Percentiles rank a stretch among this genome's conserved stretches.
These are phyloP conservation scores for Pichia heedii DNA, from an alignment of 805 yeast species.

Conservation along the genomic window DNA sequence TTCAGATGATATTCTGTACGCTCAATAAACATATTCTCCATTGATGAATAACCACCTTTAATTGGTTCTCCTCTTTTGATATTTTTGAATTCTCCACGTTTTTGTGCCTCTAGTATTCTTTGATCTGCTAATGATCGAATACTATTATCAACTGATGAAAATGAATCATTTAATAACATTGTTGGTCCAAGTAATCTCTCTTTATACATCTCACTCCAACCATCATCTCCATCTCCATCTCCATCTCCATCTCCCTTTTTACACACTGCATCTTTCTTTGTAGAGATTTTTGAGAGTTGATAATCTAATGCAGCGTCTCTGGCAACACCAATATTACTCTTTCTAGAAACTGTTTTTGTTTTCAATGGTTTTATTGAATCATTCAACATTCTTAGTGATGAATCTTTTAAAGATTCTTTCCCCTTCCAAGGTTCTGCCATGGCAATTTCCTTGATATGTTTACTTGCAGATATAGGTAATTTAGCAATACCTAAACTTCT, in stretches of 20 bases:
- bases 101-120: constrained; percentile 63
- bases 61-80: constrained; percentile 59
- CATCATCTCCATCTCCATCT: constrained; percentile 29
- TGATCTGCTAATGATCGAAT: constrained; percentile 66
- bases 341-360: too few species aligned
- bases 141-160: constrained; percentile 38
- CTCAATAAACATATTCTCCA: constrained; percentile 46
- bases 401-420: constrained; percentile 36
- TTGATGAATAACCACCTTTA: constrained; percentile 28
- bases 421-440: constrained; percentile 52
- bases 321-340: constrained; percentile 51
- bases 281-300: constrained; percentile 34
- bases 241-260: constrained; percentile 15
- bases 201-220: constrained; percentile 50
- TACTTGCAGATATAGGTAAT: constrained; percentile 36
- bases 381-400: constrained; percentile 44
- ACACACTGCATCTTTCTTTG: constrained; percentile 17
- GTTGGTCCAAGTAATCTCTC: constrained; percentile 57
- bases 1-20: constrained; percentile 72
- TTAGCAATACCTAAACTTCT: constrained; percentile 32
- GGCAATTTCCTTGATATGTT: constrained; percentile 41
- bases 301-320: constrained; percentile 62
- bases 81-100: constrained; percentile 59
- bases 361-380: constrained; percentile 39
- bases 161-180: constrained; percentile 34